Conservation (phyloP, 75 land plant genomes). For the Cupressus sempervirens region DNA sequence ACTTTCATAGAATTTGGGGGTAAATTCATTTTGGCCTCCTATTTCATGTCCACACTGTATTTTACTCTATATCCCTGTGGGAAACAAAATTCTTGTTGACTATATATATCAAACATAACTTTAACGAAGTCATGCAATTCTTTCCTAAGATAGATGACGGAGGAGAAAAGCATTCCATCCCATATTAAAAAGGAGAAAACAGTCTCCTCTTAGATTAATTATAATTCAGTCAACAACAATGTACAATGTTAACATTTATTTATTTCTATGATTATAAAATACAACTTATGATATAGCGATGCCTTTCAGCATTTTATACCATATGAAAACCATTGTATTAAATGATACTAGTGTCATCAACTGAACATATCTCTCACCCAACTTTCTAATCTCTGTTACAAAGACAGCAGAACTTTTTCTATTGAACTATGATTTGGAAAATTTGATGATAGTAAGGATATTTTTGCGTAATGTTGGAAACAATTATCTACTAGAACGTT, state of each 20-base stretch:
- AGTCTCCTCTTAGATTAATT: background rate
- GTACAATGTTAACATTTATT: background rate
- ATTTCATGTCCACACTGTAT: no score
- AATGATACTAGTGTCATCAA: background rate
- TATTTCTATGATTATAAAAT: background rate
- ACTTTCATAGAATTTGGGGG: no score
- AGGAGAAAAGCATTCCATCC: no score
- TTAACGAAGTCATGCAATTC: no score
- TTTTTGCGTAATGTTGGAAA: background rate
- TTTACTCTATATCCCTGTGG: no score
- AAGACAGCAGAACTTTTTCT: background rate
- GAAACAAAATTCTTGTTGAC: no score
- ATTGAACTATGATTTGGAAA: background rate
- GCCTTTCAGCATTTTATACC: background rate
- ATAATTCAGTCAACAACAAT: background rate
- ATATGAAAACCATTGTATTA: background rate
- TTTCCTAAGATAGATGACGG: no score
- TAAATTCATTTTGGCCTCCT: no score
- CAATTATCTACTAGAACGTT: background rate
- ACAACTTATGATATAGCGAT: background rate
- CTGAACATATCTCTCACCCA: background rate
- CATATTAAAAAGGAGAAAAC: no score
- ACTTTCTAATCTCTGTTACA: background rate
- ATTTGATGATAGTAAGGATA: background rate
- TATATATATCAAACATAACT: no score